Base-by-base conservation (phyloP, 2,329 filamentous ascomycete genomes). In the Didymella segeticola region DNA sequence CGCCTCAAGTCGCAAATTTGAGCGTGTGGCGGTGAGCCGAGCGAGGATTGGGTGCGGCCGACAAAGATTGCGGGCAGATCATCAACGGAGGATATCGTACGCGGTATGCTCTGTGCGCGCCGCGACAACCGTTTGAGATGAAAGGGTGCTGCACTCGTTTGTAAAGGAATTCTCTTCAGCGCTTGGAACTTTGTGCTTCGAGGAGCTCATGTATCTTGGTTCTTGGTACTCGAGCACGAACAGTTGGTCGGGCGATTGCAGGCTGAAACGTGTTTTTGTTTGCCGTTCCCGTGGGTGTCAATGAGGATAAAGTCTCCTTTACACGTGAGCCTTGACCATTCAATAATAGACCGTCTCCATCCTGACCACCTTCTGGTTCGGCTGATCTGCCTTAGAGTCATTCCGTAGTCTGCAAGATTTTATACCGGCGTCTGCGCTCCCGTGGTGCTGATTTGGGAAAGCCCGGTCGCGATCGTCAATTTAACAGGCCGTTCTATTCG, bases 291-390 rank as follows among this genome's bases (percentile, higher is more conserved):
- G 58, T 53, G 57, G 62, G 45, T 45, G 29, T 53, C 53, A 47
- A 41, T 29, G 49, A 38, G 42, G 51, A 53, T 26, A 25, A 47
- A 39, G 27, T 39, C 41, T 60, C 64, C 62, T 67, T 70, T 71
- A 68, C 66, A 69, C 65, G 67, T 69, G 68, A 63, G 59, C 47
- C 53, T 38, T 41, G 43, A 36, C 46, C 48, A 43, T 53, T 39
- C 57, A 43, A 60, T 54, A 62, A 41, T 62, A 55, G 60, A 59
- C 60, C 55, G 61, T 57, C 57, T 60, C 47, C 54, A 60, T 57
- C 57, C 62, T 63, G 58, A 61, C 54, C 53, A 53, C 53, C 42
- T 53, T 43, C 58, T 63, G 65, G 66, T 69, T 72, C 68, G 68
- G 68, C 68, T 70, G 67, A 71, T 62, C 59, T 60, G 47, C 61